These are phyloP conservation scores for Echria macrotheca DNA, from an alignment of 495 filamentous ascomycete species.

Conservation along the genomic window DNA sequence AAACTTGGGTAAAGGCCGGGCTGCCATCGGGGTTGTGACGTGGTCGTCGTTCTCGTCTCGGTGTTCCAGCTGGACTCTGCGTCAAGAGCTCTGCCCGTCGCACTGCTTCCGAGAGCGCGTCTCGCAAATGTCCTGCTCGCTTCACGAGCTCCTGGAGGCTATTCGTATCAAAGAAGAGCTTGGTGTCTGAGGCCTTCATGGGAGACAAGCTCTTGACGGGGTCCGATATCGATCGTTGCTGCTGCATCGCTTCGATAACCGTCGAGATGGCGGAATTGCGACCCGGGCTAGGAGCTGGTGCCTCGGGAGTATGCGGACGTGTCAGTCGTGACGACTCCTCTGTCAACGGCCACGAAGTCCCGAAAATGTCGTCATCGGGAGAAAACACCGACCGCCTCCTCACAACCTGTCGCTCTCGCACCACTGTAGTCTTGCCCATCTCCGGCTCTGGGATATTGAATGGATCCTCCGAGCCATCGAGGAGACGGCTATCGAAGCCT, in stretches of 20 bases:
- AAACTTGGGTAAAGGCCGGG: constrained; percentile 59
- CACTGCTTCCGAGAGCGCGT: constrained; percentile 67
- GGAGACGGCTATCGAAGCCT: constrained; percentile 37
- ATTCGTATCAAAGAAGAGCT: constrained; percentile 87
- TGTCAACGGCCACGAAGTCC: constrained; percentile 39
- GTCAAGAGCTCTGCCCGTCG: constrained; percentile 72
- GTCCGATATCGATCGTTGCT: constrained; percentile 45
- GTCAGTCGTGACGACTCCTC: constrained; percentile 26
- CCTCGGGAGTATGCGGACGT: constrained; percentile 37
- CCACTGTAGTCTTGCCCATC: constrained; percentile 38
- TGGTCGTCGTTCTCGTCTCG: constrained; percentile 32
- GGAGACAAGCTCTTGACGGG: constrained; percentile 40
- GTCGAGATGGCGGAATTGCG: constrained; percentile 52
- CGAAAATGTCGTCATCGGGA: constrained; percentile 62
- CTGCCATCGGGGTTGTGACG: constrained; percentile 44
- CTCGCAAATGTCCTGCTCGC: constrained; percentile 70
- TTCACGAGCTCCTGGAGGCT: constrained; percentile 83
- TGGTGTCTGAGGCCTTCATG: constrained; percentile 51
- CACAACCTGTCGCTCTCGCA: constrained; percentile 33
- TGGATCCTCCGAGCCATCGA: constrained; percentile 30
- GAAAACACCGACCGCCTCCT: constrained; percentile 54
- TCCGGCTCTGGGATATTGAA: constrained; percentile 32
- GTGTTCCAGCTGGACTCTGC: constrained; percentile 53
- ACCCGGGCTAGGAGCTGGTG: constrained; percentile 18
- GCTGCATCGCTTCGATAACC: constrained; percentile 79